A percentile compares a stretch with the other conserved stretches of the same genome.
Conservation (phyloP, 2,329 filamentous ascomycete species). For the Colletotrichum cordylinicola region DNA sequence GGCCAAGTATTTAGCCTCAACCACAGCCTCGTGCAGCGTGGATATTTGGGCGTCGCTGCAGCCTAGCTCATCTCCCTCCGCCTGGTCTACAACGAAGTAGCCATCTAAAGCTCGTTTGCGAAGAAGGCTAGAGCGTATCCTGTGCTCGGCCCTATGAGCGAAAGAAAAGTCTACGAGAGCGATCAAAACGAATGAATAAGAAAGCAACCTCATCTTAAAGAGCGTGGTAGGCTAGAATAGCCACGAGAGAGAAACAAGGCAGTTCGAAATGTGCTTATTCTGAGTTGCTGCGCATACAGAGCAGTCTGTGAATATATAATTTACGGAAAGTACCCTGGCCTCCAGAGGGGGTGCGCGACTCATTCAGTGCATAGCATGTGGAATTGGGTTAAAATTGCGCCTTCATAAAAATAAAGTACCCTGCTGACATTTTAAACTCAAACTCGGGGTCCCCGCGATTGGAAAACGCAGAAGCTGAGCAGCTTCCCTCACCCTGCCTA, state of each 20-base stretch:
- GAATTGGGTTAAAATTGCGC: neutral
- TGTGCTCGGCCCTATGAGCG: neutral
- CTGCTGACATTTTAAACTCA: neutral
- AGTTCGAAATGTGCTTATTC: neutral
- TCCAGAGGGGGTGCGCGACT: neutral
- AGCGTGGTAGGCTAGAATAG: neutral
- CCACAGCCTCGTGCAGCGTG: neutral
- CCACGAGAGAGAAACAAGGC: neutral
- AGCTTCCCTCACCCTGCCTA: neutral
- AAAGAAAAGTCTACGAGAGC: neutral
- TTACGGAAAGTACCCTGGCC: neutral
- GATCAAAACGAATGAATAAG: neutral
- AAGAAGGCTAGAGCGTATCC: neutral
- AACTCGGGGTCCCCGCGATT: neutral
- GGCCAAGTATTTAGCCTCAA: neutral
- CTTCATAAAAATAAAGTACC: neutral
- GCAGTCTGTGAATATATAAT: neutral
- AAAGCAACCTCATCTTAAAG: neutral
- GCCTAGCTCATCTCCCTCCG: neutral
- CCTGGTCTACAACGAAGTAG: neutral
- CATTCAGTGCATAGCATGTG: neutral
- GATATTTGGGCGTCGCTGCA: neutral
- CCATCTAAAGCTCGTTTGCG: neutral
- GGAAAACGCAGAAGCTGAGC: neutral
- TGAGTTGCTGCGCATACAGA: neutral